A percentile compares a stretch with the other conserved stretches of the same genome.
These are phyloP conservation scores for Scolecobasidium constrictum DNA, from an alignment of 2,329 filamentous ascomycete genomes.

Conservation along the genomic window DNA sequence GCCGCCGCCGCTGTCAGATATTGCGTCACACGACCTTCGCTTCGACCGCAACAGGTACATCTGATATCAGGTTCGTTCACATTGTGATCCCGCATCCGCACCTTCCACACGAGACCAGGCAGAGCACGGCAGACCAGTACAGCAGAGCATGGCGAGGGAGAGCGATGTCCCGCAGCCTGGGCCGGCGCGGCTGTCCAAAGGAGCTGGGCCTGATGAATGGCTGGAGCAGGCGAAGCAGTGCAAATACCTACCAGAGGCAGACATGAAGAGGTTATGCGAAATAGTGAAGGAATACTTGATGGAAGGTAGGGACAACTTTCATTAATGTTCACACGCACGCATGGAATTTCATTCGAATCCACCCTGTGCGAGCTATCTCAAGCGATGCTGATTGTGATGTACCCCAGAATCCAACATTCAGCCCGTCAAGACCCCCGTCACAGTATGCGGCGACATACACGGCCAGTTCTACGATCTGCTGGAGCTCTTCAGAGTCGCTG, in stretches of 20 bases:
- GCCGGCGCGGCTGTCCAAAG: conserved; percentile 71
- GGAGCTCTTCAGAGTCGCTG: conserved; percentile 91
- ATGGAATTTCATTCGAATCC: neutral
- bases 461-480: conserved; percentile 97
- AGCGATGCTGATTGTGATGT: conserved; percentile 2
- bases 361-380: neutral
- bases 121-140: no score
- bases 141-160: conserved; percentile 39
- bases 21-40: no score
- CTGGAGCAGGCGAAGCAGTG: conserved; percentile 93
- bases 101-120: no score
- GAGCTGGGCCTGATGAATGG: conserved; percentile 90
- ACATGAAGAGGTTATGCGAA: conserved; percentile 98
- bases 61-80: no score
- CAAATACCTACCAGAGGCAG: conserved; percentile 87
- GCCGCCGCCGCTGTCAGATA: no score
- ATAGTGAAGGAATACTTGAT: conserved; percentile 98
- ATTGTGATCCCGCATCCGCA: no score
- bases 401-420: conserved; percentile 88
- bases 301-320: conserved; percentile 59
- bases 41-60: no score
- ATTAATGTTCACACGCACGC: no score
- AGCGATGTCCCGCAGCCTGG: conserved; percentile 75
- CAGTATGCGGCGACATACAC: conserved; percentile 95
- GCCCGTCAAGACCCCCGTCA: conserved; percentile 92